Conservation (phyloP, 345 rosid species). For the Crucihimalaya himalaica region DNA sequence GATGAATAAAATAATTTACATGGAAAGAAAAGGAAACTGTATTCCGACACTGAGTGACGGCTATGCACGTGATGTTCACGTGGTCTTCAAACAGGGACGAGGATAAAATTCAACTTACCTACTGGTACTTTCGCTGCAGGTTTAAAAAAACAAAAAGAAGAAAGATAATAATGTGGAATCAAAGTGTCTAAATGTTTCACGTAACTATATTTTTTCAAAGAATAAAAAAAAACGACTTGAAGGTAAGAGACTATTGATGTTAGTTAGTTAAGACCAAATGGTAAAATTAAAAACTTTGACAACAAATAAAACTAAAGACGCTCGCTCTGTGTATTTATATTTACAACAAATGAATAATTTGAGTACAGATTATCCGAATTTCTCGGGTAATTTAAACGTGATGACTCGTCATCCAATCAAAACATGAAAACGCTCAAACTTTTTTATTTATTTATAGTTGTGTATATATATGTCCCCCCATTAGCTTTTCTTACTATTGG, state of each 20-base stretch:
- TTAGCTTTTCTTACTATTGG: constrained; percentile 5
- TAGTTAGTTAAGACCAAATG: background rate
- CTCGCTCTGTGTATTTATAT: background rate
- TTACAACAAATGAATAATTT: background rate
- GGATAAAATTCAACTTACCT: constrained; percentile 20
- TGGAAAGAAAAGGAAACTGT: background rate
- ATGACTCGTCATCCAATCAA: constrained; percentile 19
- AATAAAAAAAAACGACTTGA: background rate
- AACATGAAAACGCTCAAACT: constrained; percentile 22
- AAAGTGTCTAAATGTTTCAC: constrained; percentile 25
- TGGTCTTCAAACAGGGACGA: constrained; percentile 1
- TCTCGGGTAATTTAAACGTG: background rate
- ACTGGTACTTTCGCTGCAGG: constrained; percentile 3
- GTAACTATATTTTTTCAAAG: background rate
- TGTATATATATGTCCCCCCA: constrained; percentile 18
- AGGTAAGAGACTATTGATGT: background rate
- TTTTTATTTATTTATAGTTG: background rate
- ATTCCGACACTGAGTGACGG: constrained; percentile 39
- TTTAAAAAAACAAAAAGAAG: background rate
- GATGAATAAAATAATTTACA: background rate
- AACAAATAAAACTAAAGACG: background rate
- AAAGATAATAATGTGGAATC: background rate
- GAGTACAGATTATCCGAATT: background rate
- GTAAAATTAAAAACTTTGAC: background rate
- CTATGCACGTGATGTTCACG: constrained; percentile 36